Evolutionary conservation across 768 basidiomycete species (phyloP).

Genomic region (Panaeolus papilionaceus): DNA sequence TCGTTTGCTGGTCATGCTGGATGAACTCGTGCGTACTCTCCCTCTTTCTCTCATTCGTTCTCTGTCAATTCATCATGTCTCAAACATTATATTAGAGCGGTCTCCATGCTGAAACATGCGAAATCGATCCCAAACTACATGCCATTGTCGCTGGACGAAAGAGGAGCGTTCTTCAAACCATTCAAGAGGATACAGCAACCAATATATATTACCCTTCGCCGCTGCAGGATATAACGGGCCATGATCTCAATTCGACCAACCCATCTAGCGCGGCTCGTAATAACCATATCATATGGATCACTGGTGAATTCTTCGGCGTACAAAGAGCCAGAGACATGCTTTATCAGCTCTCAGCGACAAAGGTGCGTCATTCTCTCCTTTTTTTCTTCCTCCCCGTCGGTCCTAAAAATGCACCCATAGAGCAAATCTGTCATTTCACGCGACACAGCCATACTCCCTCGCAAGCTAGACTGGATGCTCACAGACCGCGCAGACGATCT

Average conservation of each 20-base stretch:
- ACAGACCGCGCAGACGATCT: constrained; percentile 96
- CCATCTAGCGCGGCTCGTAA: constrained; percentile 56
- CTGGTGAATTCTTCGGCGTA: constrained; percentile 96
- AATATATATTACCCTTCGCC: constrained; percentile 96
- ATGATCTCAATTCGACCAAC: constrained; percentile 55
- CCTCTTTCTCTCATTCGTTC: background rate
- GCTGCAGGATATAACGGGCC: constrained; percentile 83
- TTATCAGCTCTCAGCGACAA: constrained; percentile 83
- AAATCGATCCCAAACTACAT: constrained; percentile 95
- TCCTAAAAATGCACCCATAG: constrained; percentile 44
- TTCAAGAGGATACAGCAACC: constrained; percentile 96
- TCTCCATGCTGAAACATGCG: constrained; percentile 87
- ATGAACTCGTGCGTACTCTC: constrained; percentile 78
- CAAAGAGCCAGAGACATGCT: constrained; percentile 96
- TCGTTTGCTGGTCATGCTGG: constrained; percentile 89
- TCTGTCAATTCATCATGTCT: constrained; percentile 26
- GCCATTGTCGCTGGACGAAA: constrained; percentile 91
- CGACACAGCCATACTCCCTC: constrained; percentile 92
- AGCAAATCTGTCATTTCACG: constrained; percentile 89
- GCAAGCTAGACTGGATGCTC: constrained; percentile 98
- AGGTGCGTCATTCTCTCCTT: constrained; percentile 55
- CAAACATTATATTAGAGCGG: constrained; percentile 65
- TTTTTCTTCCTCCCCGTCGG: constrained; percentile 5
- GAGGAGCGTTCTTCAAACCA: constrained; percentile 83
- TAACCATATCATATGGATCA: constrained; percentile 90